These are phyloP conservation scores for Tardiomyces blankii DNA, from an alignment of 1,139 yeast species.

Conservation along the genomic window DNA sequence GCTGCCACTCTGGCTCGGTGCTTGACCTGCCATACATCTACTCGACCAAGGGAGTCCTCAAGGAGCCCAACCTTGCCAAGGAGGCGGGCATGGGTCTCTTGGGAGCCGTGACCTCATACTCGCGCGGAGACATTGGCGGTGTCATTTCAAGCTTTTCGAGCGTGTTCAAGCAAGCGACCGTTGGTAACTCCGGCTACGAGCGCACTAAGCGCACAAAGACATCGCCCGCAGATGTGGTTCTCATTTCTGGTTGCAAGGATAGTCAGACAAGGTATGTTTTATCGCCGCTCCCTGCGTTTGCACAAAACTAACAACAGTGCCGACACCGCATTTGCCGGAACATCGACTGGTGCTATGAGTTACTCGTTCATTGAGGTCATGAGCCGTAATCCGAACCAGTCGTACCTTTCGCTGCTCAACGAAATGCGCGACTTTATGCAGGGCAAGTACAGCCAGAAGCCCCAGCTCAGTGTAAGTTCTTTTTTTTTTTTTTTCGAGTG, in stretches of 20 bases:
- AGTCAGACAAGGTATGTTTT: slow-evolving; percentile 38
- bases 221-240: slow-evolving; percentile 80
- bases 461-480: slow-evolving; percentile 51
- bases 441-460: slow-evolving; percentile 73
- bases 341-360: slow-evolving; percentile 89
- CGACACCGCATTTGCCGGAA: slow-evolving; percentile 70
- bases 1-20: slow-evolving; percentile 91
- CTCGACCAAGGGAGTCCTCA: slow-evolving; percentile 82
- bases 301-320: slow-evolving; percentile 30
- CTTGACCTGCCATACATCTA: slow-evolving; percentile 83
- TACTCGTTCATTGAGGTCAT: slow-evolving; percentile 75
- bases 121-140: slow-evolving; percentile 55
- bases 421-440: slow-evolving; percentile 63
- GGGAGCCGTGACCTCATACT: slow-evolving; percentile 60
- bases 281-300: not conserved
- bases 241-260: slow-evolving; percentile 86
- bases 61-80: slow-evolving; percentile 80
- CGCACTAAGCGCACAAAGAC: slow-evolving; percentile 47
- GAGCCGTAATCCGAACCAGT: slow-evolving; percentile 56
- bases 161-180: slow-evolving; percentile 38
- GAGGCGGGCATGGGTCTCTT: slow-evolving; percentile 76
- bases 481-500: no score
- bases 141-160: slow-evolving; percentile 38
- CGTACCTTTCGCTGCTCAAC: slow-evolving; percentile 67
- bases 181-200: slow-evolving; percentile 31